Evolutionary conservation across 192 early-diverging fungal species (phyloP).

Genomic region (Entophlyctis luteolus): DNA sequence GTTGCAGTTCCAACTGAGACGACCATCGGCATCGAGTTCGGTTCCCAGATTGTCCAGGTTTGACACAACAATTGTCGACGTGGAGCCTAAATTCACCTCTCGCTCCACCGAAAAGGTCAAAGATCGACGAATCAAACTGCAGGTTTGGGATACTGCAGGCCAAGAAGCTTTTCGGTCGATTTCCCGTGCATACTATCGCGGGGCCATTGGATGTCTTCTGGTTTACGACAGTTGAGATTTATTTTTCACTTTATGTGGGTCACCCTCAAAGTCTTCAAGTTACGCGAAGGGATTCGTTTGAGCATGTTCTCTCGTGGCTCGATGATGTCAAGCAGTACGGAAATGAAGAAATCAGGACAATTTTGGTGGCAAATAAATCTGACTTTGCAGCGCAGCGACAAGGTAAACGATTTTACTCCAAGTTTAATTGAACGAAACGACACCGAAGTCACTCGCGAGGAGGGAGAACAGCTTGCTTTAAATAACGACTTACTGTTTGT

Average conservation of each 20-base stretch:
- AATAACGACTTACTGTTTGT: conserved; percentile 84
- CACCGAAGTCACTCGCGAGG: conserved; percentile 69
- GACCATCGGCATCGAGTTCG: conserved; percentile 43
- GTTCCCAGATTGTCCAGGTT: conserved; percentile 31
- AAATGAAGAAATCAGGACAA: conserved; percentile 83
- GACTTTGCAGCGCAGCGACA: conserved; percentile 76
- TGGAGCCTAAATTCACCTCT: background rate
- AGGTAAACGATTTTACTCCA: conserved; percentile 7
- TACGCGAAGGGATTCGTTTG: conserved; percentile 63
- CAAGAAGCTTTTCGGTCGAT: conserved; percentile 42
- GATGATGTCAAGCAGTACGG: conserved; percentile 86
- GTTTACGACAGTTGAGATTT: conserved; percentile 27
- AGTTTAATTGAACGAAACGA: background rate
- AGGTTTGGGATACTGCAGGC: conserved; percentile 92
- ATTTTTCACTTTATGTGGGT: background rate
- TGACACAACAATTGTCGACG: background rate
- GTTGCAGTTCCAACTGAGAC: conserved; percentile 33
- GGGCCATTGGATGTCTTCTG: conserved; percentile 35
- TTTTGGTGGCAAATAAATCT: conserved; percentile 89
- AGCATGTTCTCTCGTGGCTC: conserved; percentile 73
- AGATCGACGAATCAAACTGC: conserved; percentile 81
- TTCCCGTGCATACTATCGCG: conserved; percentile 42
- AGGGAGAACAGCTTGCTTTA: conserved; percentile 82
- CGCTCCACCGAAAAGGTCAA: conserved; percentile 42
- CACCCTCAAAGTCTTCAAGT: background rate